A percentile compares a stretch with the other conserved stretches of the same genome.
Evolutionary conservation across 75 land plant genomes (phyloP).

Genomic region (Sequoiadendron giganteum): DNA sequence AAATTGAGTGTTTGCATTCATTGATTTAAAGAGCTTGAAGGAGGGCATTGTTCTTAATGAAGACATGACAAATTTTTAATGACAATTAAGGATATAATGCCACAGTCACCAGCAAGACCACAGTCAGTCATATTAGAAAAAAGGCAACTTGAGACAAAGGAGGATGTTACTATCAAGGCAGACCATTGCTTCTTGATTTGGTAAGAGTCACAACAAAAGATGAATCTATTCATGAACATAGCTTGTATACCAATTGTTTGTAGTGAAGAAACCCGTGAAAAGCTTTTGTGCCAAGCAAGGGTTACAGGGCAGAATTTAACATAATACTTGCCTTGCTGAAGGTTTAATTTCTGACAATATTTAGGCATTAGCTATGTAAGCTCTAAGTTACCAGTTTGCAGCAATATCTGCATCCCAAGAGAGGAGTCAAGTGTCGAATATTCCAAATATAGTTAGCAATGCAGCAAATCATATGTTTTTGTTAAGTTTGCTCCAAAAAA

Average conservation of each 20-base stretch:
- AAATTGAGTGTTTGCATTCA: no score
- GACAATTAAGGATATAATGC: no score
- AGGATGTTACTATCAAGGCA: background rate
- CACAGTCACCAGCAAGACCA: no score
- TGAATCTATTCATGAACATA: background rate
- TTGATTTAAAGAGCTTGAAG: no score
- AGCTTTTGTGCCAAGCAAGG: background rate
- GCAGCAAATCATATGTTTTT: constrained; percentile 85
- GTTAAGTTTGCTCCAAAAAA: constrained; percentile 84
- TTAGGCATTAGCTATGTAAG: constrained; percentile 81
- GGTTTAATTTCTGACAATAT: constrained; percentile 72
- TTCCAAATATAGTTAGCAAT: constrained; percentile 72
- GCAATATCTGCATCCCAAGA: constrained; percentile 82
- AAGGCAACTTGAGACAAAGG: no score
- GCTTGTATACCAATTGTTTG: background rate
- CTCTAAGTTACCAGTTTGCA: constrained; percentile 83
- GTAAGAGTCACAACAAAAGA: background rate
- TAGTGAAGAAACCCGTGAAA: background rate
- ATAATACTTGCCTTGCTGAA: background rate
- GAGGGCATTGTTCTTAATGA: no score
- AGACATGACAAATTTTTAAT: no score
- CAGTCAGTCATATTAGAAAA: no score
- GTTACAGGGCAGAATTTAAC: background rate
- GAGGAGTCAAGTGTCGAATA: constrained; percentile 75
- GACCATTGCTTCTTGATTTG: background rate